phyloP scores from a whole-genome alignment of 176 grass and related monocot genomes.

The Alloteropsis semialata region DNA sequence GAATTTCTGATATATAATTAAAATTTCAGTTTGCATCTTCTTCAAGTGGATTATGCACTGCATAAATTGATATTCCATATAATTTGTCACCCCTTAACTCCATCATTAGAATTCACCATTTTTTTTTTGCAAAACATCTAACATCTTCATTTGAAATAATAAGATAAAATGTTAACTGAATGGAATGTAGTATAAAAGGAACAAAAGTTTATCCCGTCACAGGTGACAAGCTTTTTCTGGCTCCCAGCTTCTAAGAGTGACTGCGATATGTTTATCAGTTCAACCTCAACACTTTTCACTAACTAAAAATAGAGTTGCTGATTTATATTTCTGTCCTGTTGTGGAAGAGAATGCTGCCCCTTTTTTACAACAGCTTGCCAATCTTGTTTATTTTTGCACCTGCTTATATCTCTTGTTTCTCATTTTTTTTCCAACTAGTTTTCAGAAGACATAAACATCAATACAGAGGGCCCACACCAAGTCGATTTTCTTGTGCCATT shows the following conservation, averaged over 20 bases:
- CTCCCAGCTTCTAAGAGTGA: background rate
- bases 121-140: background rate
- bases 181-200: background rate
- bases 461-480: constrained; percentile 34
- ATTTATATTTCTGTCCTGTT: background rate
- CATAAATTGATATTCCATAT: background rate
- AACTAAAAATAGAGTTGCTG: background rate
- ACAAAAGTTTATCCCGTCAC: background rate
- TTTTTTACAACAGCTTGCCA: background rate
- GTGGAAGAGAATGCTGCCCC: background rate
- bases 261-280: background rate
- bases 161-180: background rate
- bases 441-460: constrained; percentile 38
- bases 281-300: background rate
- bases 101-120: background rate
- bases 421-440: constrained; percentile 48
- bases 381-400: constrained; percentile 10
- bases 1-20: background rate
- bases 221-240: background rate
- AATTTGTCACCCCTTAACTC: background rate
- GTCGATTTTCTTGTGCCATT: constrained; percentile 89
- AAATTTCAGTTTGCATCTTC: background rate
- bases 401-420: constrained; percentile 14
- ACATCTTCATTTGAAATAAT: background rate
- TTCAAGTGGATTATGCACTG: background rate